Evolutionary conservation across 1,139 yeast genomes (phyloP).

Genomic region (Kurtzmaniella quercitrusa): DNA sequence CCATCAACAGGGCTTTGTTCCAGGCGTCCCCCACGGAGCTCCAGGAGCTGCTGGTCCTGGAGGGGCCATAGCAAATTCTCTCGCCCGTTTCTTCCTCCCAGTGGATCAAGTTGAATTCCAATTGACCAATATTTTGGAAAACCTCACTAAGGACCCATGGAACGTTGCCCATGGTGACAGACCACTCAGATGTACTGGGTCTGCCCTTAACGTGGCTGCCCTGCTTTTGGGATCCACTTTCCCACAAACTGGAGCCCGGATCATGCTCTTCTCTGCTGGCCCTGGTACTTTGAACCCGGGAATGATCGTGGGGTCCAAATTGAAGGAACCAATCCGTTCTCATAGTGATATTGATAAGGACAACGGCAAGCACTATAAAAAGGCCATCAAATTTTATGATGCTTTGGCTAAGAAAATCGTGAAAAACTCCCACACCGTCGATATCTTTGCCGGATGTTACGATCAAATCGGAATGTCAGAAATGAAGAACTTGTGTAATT

Average conservation of each 20-base stretch:
- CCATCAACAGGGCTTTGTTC: constrained; percentile 27
- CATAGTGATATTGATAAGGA: constrained; percentile 94
- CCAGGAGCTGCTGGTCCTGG: constrained; percentile 6
- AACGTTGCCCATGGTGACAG: constrained; percentile 83
- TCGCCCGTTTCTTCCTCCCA: constrained; percentile 79
- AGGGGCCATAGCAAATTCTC: constrained; percentile 33
- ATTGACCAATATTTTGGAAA: constrained; percentile 76
- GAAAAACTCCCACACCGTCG: constrained; percentile 81
- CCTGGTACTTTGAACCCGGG: constrained; percentile 97
- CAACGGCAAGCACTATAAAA: constrained; percentile 83
- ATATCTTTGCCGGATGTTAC: constrained; percentile 94
- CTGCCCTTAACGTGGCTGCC: constrained; percentile 84
- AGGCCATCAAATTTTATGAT: constrained; percentile 85
- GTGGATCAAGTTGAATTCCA: constrained; percentile 84
- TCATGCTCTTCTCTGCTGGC: constrained; percentile 90
- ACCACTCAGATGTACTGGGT: constrained; percentile 89
- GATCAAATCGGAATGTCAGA: constrained; percentile 98
- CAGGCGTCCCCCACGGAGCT: constrained; percentile 22
- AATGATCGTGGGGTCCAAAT: constrained; percentile 83
- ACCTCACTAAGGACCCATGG: constrained; percentile 86
- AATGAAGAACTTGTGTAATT: constrained; percentile 84
- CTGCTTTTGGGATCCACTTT: constrained; percentile 80
- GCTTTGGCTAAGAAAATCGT: constrained; percentile 64
- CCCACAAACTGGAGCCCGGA: constrained; percentile 85
- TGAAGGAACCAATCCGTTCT: constrained; percentile 94